Evolutionary conservation across 2,329 filamentous ascomycete species (phyloP).

Genomic region (Parastagonospora nodorum): DNA sequence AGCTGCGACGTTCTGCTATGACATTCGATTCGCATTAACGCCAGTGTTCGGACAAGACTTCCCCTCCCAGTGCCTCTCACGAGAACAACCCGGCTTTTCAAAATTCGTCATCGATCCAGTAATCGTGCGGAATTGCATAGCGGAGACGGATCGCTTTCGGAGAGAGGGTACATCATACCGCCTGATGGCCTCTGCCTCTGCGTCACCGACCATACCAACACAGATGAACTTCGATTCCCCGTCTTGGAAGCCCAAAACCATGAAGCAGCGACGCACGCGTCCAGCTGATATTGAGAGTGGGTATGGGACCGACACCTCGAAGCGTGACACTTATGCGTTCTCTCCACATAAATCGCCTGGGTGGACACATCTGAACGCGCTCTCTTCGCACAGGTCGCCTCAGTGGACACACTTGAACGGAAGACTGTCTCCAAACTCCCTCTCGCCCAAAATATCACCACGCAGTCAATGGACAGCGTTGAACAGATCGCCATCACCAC

Average conservation of each 20-base stretch:
- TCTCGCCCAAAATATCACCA: slow-evolving; percentile 49
- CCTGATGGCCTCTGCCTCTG: not conserved
- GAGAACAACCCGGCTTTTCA: slow-evolving; percentile 66
- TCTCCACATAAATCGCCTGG: slow-evolving; percentile 39
- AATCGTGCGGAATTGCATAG: slow-evolving; percentile 44
- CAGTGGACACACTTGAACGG: not conserved
- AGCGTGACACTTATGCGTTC: slow-evolving; percentile 40
- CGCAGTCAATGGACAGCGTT: slow-evolving; percentile 47
- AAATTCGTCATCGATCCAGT: slow-evolving; percentile 49
- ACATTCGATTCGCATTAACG: slow-evolving; percentile 82
- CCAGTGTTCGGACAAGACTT: slow-evolving; percentile 89
- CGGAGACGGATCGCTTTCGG: slow-evolving; percentile 47
- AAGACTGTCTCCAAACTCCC: slow-evolving; percentile 5
- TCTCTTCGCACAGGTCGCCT: slow-evolving; percentile 41
- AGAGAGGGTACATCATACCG: slow-evolving; percentile 25
- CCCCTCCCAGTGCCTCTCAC: slow-evolving; percentile 69
- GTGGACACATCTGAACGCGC: slow-evolving; percentile 7
- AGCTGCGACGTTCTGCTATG: slow-evolving; percentile 86
- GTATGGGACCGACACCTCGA: slow-evolving; percentile 50
- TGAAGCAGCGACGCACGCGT: slow-evolving; percentile 13
- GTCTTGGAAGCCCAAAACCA: slow-evolving; percentile 13
- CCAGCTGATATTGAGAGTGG: slow-evolving; percentile 45
- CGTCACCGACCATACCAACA: slow-evolving; percentile 12
- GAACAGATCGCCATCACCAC: slow-evolving; percentile 39
- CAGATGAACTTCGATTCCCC: slow-evolving; percentile 17